Percentiles rank a stretch among this genome's conserved stretches.
These are phyloP conservation scores for Plantago coronopus DNA, from an alignment of 305 asterid species.

Conservation along the genomic window DNA sequence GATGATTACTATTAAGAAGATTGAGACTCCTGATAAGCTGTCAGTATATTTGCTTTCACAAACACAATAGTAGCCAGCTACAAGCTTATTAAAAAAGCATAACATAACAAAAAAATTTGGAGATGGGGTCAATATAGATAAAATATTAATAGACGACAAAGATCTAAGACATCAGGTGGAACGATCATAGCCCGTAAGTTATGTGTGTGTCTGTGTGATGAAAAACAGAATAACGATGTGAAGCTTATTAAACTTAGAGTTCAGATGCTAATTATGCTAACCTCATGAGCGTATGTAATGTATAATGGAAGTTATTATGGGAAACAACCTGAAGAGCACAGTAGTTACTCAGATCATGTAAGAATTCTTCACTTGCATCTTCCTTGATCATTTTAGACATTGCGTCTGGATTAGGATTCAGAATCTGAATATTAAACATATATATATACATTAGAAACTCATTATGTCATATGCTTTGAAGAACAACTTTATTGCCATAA, in stretches of 20 bases:
- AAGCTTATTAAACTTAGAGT: slow-evolving; percentile 16
- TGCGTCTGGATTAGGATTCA: slow-evolving; percentile 98
- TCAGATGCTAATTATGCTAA: slow-evolving; percentile 16
- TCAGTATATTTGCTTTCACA: too few relatives aligned
- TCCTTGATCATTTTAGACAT: slow-evolving; percentile 95
- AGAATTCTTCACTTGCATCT: slow-evolving; percentile 96
- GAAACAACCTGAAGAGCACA: slow-evolving; percentile 89
- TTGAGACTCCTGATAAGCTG: too few relatives aligned
- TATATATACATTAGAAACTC: slow-evolving; percentile 2
- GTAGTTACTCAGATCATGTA: slow-evolving; percentile 80
- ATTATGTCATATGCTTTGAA: slow-evolving; percentile 3
- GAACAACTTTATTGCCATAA: slow-evolving; percentile 19
- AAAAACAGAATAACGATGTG: slow-evolving; percentile 3
- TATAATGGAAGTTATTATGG: slow-evolving; percentile 21
- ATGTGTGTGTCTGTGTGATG: slow-evolving; percentile 3
- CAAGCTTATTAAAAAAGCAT: too few relatives aligned
- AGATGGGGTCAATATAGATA: not conserved
- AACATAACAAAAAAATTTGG: not conserved
- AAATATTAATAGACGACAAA: not conserved
- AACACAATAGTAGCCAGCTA: too few relatives aligned
- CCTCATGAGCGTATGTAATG: slow-evolving; percentile 12
- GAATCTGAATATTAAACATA: slow-evolving; percentile 49
- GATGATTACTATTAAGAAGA: too few relatives aligned
- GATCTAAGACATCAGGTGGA: slow-evolving; percentile 11
- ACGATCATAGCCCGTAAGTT: slow-evolving; percentile 6